Conservation (phyloP, 305 asterid genomes). For the Withania somnifera region DNA sequence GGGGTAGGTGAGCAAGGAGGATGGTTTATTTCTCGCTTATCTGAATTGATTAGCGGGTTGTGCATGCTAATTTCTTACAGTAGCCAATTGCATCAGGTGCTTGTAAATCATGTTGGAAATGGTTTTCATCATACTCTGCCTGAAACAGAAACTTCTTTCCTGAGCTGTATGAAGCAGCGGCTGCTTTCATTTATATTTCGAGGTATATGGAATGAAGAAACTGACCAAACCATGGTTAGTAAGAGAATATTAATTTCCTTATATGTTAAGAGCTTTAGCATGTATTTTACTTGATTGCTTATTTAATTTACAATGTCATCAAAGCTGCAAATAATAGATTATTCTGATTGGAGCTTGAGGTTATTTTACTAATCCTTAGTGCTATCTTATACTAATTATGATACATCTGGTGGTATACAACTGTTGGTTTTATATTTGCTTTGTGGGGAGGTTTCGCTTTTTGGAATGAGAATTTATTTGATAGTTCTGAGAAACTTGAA, state of each 20-base stretch:
- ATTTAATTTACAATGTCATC: background rate
- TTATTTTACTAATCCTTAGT: background rate
- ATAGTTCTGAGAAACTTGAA: background rate
- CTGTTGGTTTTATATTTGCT: background rate
- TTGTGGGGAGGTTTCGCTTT: background rate
- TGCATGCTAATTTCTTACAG: slow-evolving; percentile 32
- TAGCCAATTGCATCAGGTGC: slow-evolving; percentile 25
- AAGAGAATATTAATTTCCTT: background rate
- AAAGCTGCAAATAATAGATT: background rate
- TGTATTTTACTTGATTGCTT: background rate
- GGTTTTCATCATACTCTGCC: slow-evolving; percentile 32
- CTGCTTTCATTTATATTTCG: slow-evolving; percentile 83
- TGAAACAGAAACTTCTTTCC: slow-evolving; percentile 40
- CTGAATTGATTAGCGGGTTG: background rate
- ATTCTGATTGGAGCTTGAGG: background rate
- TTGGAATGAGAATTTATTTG: background rate
- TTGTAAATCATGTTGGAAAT: slow-evolving; percentile 26
- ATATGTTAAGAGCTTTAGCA: background rate
- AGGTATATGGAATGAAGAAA: slow-evolving; percentile 91
- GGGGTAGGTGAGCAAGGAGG: background rate
- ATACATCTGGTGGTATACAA: background rate
- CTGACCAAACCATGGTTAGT: slow-evolving; percentile 64
- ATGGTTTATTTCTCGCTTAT: background rate
- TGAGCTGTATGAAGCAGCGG: slow-evolving; percentile 84
- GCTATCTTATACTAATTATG: background rate